Evolutionary conservation across 495 filamentous ascomycete genomes (phyloP), one percentile per base, ranked within the genome.

Genomic region (Neurospora sp.): DNA sequence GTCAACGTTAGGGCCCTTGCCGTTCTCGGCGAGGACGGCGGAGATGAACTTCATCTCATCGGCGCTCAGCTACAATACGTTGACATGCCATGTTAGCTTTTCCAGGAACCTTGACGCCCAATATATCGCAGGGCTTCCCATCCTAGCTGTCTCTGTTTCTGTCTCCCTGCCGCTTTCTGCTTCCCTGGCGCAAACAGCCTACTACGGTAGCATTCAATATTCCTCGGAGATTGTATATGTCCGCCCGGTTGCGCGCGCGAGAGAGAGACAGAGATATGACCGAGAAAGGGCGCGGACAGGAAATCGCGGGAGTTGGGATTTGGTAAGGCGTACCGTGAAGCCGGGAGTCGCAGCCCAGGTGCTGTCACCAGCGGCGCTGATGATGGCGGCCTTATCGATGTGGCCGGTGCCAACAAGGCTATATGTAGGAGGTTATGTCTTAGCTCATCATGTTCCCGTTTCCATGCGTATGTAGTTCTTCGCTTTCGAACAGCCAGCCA

Each of bases 321-420:
- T 35, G 20, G 23, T 27, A 62, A 9, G 54, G 79, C 90, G 80
- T 90, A 97, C 94, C 76, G 81, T 82, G 85, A 96, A 96, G 74
- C 85, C 88, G 23, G 86, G 20, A 27, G 89, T 88, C n/a, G 85
- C 79, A 72, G 94, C 94, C 93, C 94, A 97, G 76, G 90, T 86
- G 80, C 90, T 93, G 80, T 93, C 92, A 79, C 94, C 93, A 74
- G 91, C 90, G 73, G 82, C 84, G 83, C 90, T 93, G 85, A 95
- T 89, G 82, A 98, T 96, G 79, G 92, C 92, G 77, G 89, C 96
- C 84, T 92, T 90, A 86, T 96, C 92, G 83, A 97, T 84, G 82
- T 96, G 91, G 78, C 90, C 90, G 76, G 87, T 90, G 84, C 88
- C 93, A 79, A 98, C 88, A 76, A 98, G 89, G 89, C 94, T 94